Conservation (phyloP, 2,329 filamentous ascomycete genomes). For the Huntiella abstrusa region DNA sequence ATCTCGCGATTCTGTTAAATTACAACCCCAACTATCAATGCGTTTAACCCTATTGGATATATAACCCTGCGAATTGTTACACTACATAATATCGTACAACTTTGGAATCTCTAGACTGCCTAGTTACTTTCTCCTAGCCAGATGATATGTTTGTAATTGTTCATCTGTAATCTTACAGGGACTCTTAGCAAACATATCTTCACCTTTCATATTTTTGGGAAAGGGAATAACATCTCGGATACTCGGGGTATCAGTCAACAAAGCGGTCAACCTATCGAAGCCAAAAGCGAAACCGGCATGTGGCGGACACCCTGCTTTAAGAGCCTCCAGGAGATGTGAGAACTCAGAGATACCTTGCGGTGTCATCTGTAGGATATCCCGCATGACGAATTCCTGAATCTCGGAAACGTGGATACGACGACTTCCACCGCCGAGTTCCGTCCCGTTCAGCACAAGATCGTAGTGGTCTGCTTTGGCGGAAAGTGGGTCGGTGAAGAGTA, state of each 20-base stretch:
- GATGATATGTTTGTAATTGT: slow-evolving; percentile 29
- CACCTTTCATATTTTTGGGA: slow-evolving; percentile 79
- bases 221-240: slow-evolving; percentile 93
- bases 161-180: slow-evolving; percentile 49
- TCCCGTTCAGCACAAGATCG: slow-evolving; percentile 86
- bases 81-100: no score
- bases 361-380: slow-evolving; percentile 64
- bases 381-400: slow-evolving; percentile 71
- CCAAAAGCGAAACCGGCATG: slow-evolving; percentile 88
- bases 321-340: slow-evolving; percentile 62
- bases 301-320: slow-evolving; percentile 75
- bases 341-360: slow-evolving; percentile 60
- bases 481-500: slow-evolving; percentile 54
- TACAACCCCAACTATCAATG: no score
- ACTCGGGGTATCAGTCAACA: slow-evolving; percentile 57
- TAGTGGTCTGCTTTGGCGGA: slow-evolving; percentile 71
- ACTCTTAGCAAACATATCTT: slow-evolving; percentile 66
- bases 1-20: no score
- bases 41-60: no score
- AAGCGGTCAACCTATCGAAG: slow-evolving; percentile 68
- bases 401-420: slow-evolving; percentile 73
- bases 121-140: slow-evolving; percentile 16
- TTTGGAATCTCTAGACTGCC: not conserved
- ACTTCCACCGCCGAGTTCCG: slow-evolving; percentile 85
- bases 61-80: no score